These are phyloP conservation scores for Populus deltoides DNA, from an alignment of 345 rosid species.

Conservation along the genomic window DNA sequence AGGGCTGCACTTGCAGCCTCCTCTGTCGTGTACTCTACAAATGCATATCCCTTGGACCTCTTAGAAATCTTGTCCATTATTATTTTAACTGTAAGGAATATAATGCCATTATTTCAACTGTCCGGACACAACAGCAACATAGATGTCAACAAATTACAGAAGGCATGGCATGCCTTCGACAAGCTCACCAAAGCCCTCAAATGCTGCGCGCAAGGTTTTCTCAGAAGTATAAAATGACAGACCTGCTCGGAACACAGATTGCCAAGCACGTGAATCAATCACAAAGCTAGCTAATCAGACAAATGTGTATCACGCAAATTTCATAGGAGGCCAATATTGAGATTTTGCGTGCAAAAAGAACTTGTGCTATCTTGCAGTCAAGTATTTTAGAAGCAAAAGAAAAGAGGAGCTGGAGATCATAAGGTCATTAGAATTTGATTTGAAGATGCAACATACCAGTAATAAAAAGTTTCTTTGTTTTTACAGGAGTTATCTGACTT, in stretches of 20 bases:
- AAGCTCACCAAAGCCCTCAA: slow-evolving; percentile 86
- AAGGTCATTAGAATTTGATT: background rate
- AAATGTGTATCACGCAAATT: background rate
- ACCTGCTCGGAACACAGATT: slow-evolving; percentile 37
- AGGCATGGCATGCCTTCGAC: slow-evolving; percentile 57
- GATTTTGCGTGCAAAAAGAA: background rate
- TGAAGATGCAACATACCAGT: slow-evolving; percentile 54
- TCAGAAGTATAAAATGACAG: slow-evolving; percentile 94
- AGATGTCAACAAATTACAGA: background rate
- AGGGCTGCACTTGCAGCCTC: slow-evolving; percentile 86
- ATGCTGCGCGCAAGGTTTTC: slow-evolving; percentile 84
- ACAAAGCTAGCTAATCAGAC: background rate
- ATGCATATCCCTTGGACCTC: slow-evolving; percentile 93
- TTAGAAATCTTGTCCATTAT: slow-evolving; percentile 98
- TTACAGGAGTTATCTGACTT: slow-evolving; percentile 33
- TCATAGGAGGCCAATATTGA: too few relatives aligned
- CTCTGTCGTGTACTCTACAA: slow-evolving; percentile 83
- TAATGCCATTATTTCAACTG: background rate
- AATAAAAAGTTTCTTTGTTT: slow-evolving; percentile 83
- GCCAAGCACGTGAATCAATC: slow-evolving; percentile 1
- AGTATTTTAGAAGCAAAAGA: background rate
- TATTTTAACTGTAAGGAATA: slow-evolving; percentile 56
- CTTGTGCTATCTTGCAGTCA: background rate
- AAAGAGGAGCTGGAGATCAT: background rate
- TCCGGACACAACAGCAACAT: background rate